phyloP scores from a whole-genome alignment of 2,329 filamentous ascomycete species.

The Venturia oleaginea region DNA sequence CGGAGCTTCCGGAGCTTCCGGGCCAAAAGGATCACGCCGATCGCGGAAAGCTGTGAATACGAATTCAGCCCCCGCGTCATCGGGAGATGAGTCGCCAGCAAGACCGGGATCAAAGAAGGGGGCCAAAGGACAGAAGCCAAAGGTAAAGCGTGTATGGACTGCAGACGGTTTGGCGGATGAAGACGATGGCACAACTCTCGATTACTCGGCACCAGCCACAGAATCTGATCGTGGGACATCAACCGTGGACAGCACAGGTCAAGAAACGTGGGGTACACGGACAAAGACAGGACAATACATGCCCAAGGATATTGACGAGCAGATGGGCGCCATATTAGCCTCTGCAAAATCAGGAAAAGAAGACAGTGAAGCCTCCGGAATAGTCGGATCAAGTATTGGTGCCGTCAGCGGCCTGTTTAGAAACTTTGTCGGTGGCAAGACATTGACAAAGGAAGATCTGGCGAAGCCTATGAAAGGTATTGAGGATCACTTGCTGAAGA shows the following conservation, averaged over 20 bases:
- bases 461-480: constrained; percentile 90
- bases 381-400: constrained; percentile 71
- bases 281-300: constrained; percentile 88
- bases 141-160: constrained; percentile 89
- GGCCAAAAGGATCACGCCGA: constrained; percentile 68
- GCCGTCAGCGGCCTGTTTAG: constrained; percentile 83
- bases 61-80: constrained; percentile 57
- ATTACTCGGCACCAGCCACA: constrained; percentile 62
- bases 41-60: constrained; percentile 57
- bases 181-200: constrained; percentile 66
- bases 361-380: constrained; percentile 41
- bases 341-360: constrained; percentile 50
- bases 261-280: constrained; percentile 73
- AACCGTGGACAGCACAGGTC: constrained; percentile 54
- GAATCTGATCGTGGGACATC: constrained; percentile 42
- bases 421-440: constrained; percentile 92
- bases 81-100: constrained; percentile 67
- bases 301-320: constrained; percentile 83
- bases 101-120: constrained; percentile 18
- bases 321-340: constrained; percentile 82
- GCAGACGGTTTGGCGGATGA: constrained; percentile 81
- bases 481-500: constrained; percentile 88
- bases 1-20: constrained; percentile 38
- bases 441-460: constrained; percentile 77
- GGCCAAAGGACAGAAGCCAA: constrained; percentile 51